Conservation (phyloP, 2,329 filamentous ascomycete genomes). For the Claviceps purpurea region DNA sequence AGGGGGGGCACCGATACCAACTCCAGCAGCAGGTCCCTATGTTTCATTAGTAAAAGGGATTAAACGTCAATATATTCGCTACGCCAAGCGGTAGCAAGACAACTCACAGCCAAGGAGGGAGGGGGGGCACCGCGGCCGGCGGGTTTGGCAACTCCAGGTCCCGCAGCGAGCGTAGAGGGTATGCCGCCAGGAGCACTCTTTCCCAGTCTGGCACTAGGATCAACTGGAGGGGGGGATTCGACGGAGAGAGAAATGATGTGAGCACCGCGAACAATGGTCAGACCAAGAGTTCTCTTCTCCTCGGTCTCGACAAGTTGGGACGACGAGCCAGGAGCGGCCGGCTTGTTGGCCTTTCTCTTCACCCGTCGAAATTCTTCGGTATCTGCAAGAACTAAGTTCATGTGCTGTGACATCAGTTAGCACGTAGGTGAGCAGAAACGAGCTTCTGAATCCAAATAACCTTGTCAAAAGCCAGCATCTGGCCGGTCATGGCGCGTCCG, state of each 20-base stretch:
- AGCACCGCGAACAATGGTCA: constrained; percentile 87
- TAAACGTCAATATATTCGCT: background rate
- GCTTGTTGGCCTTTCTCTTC: constrained; percentile 71
- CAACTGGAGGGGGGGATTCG: constrained; percentile 87
- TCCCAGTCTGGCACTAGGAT: constrained; percentile 80
- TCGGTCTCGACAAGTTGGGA: constrained; percentile 71
- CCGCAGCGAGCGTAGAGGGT: constrained; percentile 60
- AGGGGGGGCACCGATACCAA: constrained; percentile 60
- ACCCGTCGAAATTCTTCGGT: constrained; percentile 94
- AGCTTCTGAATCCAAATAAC: constrained; percentile 29
- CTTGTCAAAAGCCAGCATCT: constrained; percentile 99
- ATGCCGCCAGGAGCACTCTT: constrained; percentile 56
- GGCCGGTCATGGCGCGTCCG: constrained; percentile 88
- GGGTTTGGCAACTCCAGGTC: constrained; percentile 80
- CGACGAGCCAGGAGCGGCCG: constrained; percentile 44
- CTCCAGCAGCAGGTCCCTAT: constrained; percentile 69
- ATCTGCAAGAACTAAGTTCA: constrained; percentile 97
- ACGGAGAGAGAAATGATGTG: constrained; percentile 92
- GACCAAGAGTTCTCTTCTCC: constrained; percentile 92
- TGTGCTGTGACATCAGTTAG: constrained; percentile 52
- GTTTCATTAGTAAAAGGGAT: background rate
- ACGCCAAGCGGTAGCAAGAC: background rate
- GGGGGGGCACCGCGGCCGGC: constrained; percentile 72
- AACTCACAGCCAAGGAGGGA: constrained; percentile 56
- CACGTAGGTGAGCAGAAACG: background rate